Evolutionary conservation across 2,329 filamentous ascomycete species (phyloP).

Genomic region (Akanthomyces lecanii): DNA sequence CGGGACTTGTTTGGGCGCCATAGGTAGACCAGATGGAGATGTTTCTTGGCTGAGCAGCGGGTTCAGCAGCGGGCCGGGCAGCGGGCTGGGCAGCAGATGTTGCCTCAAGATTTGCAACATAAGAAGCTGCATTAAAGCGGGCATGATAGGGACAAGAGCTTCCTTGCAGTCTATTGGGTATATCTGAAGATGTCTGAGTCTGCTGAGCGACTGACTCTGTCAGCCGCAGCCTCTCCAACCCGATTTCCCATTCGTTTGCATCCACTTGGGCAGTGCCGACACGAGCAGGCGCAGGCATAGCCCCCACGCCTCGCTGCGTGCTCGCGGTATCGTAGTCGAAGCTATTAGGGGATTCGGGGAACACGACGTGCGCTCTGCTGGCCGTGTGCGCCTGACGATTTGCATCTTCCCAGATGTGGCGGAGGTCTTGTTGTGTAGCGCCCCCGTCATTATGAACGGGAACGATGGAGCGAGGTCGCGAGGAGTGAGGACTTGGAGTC

Average conservation of each 20-base stretch:
- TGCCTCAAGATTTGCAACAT: too few relatives aligned
- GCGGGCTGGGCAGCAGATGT: neutral
- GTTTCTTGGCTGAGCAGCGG: neutral
- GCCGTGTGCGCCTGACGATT: neutral
- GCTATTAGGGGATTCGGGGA: neutral
- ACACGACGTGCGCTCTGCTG: neutral
- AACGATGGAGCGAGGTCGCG: neutral
- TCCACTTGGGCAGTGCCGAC: neutral
- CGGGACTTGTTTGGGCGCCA: neutral
- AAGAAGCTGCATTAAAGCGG: too few relatives aligned
- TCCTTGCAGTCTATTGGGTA: neutral
- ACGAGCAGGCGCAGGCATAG: neutral
- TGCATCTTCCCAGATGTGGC: neutral
- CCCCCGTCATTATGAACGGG: neutral
- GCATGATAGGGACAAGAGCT: neutral
- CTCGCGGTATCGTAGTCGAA: neutral
- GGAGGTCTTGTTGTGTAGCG: neutral
- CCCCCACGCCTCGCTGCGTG: neutral
- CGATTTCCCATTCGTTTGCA: neutral
- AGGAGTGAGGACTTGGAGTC: neutral
- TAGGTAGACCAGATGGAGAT: conserved; percentile 1
- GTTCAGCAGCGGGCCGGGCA: neutral
- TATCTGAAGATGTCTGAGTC: neutral
- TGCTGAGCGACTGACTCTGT: neutral
- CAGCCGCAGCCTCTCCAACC: neutral